Base-by-base conservation (phyloP, 129 eudicot species). In the Flaveria robusta region DNA sequence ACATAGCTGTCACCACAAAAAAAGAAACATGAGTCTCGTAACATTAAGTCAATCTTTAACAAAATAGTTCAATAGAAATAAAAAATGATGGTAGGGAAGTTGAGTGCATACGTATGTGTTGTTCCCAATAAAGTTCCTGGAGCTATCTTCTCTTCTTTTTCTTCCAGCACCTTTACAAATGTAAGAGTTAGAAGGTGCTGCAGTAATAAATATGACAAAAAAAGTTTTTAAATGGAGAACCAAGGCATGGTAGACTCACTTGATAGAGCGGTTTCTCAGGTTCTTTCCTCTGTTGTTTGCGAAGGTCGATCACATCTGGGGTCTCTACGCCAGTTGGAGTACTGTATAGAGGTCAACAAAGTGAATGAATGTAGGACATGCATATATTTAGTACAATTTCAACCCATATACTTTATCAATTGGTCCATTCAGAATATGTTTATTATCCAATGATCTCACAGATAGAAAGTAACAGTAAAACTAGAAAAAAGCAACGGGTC, bases 251-350 rank as follows among this genome's bases (percentile, higher is more conserved):
- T 18, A 39, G 27, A 76, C 78, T 82, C 59, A 91, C 98, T 74
- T 94, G 98, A 74, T 88, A 95, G 50, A 95, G 95, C n/a, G 94
- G 94, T 77, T 88, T 95, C 83, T 95, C 97, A 22, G 97, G 94
- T 60, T 95, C 99, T 72, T 95, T 95, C 86, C 99, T 95, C 75
- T 95, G 99, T 75, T 91, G 99, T 83, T 95, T 95, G 23, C 97
- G 97, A 52, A 95, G 96, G 68, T 95, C 97, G 71, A 95, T 95
- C 77, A 95, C 99, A 83, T 95, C 97, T 47, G 99, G 97, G 71
- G 99, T 95, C 83, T 95, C 99, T 39, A 91, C 97, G 15, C 99
- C 99, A 81, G 99, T 95, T 27, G 97, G 99, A 41, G 99, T 95
- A 66, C 99, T 95, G 79, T 5, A 59, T 20, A 16, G 68, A 39